phyloP scores from a whole-genome alignment of 805 yeast species.

The Candida nanaspora region DNA sequence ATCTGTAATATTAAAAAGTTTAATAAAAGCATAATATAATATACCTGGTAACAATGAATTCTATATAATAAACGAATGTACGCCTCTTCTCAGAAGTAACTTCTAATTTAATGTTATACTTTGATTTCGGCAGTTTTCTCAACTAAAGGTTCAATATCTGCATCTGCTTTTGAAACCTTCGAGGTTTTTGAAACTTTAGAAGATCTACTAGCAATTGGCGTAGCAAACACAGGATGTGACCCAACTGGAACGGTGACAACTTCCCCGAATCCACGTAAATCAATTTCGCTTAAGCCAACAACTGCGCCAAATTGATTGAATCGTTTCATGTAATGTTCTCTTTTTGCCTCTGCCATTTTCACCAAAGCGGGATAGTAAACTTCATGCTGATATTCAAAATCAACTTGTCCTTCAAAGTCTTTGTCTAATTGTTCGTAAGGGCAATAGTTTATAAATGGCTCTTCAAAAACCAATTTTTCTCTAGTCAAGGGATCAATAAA shows the following conservation, averaged over 20 bases:
- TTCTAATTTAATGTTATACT: not conserved
- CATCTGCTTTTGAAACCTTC: not conserved
- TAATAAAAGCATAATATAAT: no score
- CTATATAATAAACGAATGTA: no score
- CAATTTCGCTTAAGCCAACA: slow-evolving; percentile 79
- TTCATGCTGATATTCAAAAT: slow-evolving; percentile 76
- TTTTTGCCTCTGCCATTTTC: slow-evolving; percentile 52
- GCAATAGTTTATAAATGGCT: slow-evolving; percentile 79
- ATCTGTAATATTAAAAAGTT: not conserved
- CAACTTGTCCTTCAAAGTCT: slow-evolving; percentile 78
- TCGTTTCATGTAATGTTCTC: slow-evolving; percentile 56
- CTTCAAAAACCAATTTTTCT: slow-evolving; percentile 87
- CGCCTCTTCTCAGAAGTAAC: no score
- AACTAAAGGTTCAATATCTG: not conserved
- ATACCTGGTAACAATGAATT: no score
- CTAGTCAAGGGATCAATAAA: slow-evolving; percentile 94
- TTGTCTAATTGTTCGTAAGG: slow-evolving; percentile 76
- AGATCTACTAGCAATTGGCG: not conserved
- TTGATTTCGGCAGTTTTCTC: not conserved
- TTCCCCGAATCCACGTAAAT: slow-evolving; percentile 44
- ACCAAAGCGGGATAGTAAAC: slow-evolving; percentile 71
- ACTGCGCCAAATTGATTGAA: slow-evolving; percentile 64
- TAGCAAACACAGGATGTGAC: slow-evolving; percentile 16
- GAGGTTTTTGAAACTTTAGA: not conserved
- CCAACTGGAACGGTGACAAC: slow-evolving; percentile 24